Evolutionary conservation across 129 eudicot genomes (phyloP).

Genomic region (Artemisia argyi): DNA sequence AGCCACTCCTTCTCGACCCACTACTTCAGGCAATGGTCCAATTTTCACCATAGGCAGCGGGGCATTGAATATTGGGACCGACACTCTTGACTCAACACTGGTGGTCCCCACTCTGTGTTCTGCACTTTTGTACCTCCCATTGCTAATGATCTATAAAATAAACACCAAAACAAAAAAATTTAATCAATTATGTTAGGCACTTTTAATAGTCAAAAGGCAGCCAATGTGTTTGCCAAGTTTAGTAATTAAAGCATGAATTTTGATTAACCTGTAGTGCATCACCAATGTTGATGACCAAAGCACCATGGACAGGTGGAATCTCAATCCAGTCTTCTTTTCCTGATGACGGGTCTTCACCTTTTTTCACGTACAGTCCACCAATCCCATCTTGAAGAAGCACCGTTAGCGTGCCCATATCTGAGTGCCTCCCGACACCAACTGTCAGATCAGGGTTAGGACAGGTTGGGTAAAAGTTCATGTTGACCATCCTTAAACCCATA

Average conservation of each 20-base stretch:
- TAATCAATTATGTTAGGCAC: not conserved
- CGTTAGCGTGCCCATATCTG: slow-evolving; percentile 47
- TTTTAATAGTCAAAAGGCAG: not conserved
- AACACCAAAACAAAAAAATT: no score
- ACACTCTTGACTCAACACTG: slow-evolving; percentile 40
- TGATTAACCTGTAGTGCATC: slow-evolving; percentile 41
- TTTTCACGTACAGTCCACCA: slow-evolving; percentile 49
- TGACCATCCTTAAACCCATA: slow-evolving; percentile 35
- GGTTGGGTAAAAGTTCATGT: slow-evolving; percentile 46
- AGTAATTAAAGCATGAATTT: not conserved
- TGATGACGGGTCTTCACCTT: not conserved
- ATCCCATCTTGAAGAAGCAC: slow-evolving; percentile 54
- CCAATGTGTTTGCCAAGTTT: not conserved
- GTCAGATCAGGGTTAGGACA: slow-evolving; percentile 59
- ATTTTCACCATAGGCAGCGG: slow-evolving; percentile 32
- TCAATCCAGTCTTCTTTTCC: slow-evolving; percentile 42
- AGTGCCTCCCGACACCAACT: slow-evolving; percentile 51
- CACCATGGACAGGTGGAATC: slow-evolving; percentile 50
- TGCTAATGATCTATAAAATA: no score
- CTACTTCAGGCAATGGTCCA: slow-evolving; percentile 45
- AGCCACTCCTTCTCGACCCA: slow-evolving; percentile 33
- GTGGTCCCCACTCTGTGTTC: slow-evolving; percentile 48
- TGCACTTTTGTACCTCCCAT: slow-evolving; percentile 35
- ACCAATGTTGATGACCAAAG: slow-evolving; percentile 53
- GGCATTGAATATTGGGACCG: slow-evolving; percentile 36